Base-by-base conservation (phyloP, 352 stramenopile species). In the Phytophthora sp. region DNA sequence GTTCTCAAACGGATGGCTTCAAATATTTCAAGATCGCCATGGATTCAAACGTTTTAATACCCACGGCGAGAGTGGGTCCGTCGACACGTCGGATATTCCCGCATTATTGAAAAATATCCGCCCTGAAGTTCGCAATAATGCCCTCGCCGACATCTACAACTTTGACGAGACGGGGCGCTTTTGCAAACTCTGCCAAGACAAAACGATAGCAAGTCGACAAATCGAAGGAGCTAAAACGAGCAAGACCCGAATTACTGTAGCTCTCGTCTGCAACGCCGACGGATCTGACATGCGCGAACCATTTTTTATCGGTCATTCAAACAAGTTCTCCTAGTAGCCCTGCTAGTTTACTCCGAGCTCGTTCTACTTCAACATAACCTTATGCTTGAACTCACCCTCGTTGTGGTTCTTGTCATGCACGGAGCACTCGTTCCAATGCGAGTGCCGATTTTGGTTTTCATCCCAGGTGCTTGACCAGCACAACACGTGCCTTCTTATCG, bases 401-500 rank as follows among this genome's bases (percentile, higher is more conserved):
- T 44, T 44, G 36, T 21, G 23, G 36, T 23, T 44, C 36, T 44
- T 44, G 36, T 21, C 15, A 44, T 44, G 36, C 15, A 20, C 2
- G 13, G 5, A 18, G 16, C 36, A 20, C 12, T 44, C n/a, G 36
- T 44, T 44, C 36, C 36, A 39, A 7, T 16, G 11, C 36, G n/a
- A 44, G 36, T 44, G 36, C 36, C 36, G 36, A 44, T 44, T 8
- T 44, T 44, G 36, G 7, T 44, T 16, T 44, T 21, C 36, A 44
- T 20, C 36, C 13, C 36, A 23, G 36, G 15, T 44, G 36, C n/a
- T 44, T 18, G 36, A 21, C 36, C 8, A 18, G 36, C 3, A 18
- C 36, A 44, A 44, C n/a, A 7, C 36, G 36, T 44, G 36, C 16
- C 36, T 44, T 46, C 20, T 41, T 49, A 21, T 49, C 45, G 23